Percentiles rank a stretch among this genome's conserved stretches.
Evolutionary conservation across 2,329 filamentous ascomycete genomes (phyloP).

Genomic region (Amphichorda felina): DNA sequence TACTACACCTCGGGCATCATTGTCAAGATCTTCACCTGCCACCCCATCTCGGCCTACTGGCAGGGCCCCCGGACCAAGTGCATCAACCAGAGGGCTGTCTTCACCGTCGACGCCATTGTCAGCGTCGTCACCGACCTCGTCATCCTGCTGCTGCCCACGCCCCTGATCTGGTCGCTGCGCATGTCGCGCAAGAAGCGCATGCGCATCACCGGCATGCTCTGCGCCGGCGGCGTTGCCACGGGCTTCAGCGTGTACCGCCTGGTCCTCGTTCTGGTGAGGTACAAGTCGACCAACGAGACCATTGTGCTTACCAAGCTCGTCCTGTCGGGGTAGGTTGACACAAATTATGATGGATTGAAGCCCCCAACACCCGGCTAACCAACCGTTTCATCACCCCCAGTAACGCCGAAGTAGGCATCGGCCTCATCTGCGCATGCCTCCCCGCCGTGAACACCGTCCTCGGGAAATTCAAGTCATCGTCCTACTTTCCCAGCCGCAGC

Average conservation of each 20-base stretch:
- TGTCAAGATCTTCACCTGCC: constrained; percentile 28
- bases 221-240: constrained; percentile 18
- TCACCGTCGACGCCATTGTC: constrained; percentile 17
- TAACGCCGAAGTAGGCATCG: constrained; percentile 18
- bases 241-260: constrained; percentile 17
- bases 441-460: constrained; percentile 13
- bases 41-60: constrained; percentile 29
- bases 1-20: constrained; percentile 28
- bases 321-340: constrained; percentile 10
- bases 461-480: constrained; percentile 8
- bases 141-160: constrained; percentile 16
- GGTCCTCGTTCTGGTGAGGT: constrained; percentile 11
- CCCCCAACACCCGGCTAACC: too few relatives aligned
- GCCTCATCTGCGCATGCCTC: constrained; percentile 17
- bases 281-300: constrained; percentile 11
- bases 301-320: constrained; percentile 14
- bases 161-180: constrained; percentile 18
- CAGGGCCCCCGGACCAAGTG: constrained; percentile 15
- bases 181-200: constrained; percentile 16
- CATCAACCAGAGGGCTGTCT: constrained; percentile 19
- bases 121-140: constrained; percentile 17
- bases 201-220: constrained; percentile 14
- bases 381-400: constrained; percentile 4
- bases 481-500: constrained; percentile 7
- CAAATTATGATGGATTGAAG: neutral